These are phyloP conservation scores for Dactylella cylindrospora DNA, from an alignment of 2,329 filamentous ascomycete species.

Conservation along the genomic window DNA sequence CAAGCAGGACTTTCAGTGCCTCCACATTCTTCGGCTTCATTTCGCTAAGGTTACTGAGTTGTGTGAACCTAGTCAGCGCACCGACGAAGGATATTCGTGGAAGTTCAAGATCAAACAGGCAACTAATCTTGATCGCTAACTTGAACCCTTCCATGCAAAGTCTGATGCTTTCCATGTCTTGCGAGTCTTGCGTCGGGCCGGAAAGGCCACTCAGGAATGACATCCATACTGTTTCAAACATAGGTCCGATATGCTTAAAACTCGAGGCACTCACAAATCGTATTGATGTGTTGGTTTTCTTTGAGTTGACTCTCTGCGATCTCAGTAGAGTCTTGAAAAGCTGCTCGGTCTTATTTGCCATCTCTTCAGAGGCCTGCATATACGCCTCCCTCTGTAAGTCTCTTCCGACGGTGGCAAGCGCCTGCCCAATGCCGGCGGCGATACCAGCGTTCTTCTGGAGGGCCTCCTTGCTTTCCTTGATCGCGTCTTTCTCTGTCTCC, in stretches of 20 bases:
- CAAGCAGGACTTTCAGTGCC: slow-evolving; percentile 84
- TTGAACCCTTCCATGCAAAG: slow-evolving; percentile 95
- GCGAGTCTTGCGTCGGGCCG: slow-evolving; percentile 86
- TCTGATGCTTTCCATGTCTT: slow-evolving; percentile 88
- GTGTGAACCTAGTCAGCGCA: slow-evolving; percentile 88
- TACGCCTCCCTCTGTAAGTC: slow-evolving; percentile 92
- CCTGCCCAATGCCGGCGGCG: slow-evolving; percentile 80
- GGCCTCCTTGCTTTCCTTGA: slow-evolving; percentile 62
- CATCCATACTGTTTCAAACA: slow-evolving; percentile 99
- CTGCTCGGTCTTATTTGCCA: slow-evolving; percentile 76
- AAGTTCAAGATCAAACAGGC: slow-evolving; percentile 89
- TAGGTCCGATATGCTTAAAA: slow-evolving; percentile 90
- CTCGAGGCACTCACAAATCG: slow-evolving; percentile 90
- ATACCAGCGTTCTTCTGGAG: slow-evolving; percentile 66
- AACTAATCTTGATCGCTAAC: slow-evolving; percentile 87
- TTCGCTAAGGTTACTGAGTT: slow-evolving; percentile 90
- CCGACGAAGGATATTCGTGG: slow-evolving; percentile 92
- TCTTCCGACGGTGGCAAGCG: slow-evolving; percentile 84
- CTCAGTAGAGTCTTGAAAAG: slow-evolving; percentile 91
- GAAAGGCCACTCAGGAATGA: slow-evolving; percentile 94
- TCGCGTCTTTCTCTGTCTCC: slow-evolving; percentile 84
- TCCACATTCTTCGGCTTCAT: slow-evolving; percentile 97
- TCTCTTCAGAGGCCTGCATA: slow-evolving; percentile 92
- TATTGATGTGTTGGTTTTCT: slow-evolving; percentile 64
- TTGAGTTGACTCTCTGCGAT: slow-evolving; percentile 77